Evolutionary conservation across 768 basidiomycete species (phyloP), one percentile per base, ranked within the genome.

Genomic region (Calocybe indica): DNA sequence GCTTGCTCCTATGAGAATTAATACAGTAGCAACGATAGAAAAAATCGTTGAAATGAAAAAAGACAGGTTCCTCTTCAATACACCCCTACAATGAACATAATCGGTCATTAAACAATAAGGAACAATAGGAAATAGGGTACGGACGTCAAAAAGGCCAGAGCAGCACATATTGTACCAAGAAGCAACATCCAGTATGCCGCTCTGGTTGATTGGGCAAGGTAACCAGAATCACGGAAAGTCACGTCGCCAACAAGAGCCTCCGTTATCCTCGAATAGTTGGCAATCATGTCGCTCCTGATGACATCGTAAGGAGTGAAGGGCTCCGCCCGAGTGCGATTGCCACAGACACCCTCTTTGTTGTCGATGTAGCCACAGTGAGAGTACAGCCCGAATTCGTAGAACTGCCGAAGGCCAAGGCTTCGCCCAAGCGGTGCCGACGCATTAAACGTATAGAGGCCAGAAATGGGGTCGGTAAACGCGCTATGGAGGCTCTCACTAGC

Each of bases 351-450:
- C 30, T 68, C 70, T 14, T 73, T 72, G 37, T 66, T 63, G 52
- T 80, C 76, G 54, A 84, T 68, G 55, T 83, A 90, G 56, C 75
- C 88, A 55, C 89, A 92, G 60, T 86, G 79, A 13, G 81, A 79
- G 66, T 91, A 92, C 22, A 92, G 69, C n/a, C 89, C 89, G 53
- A 85, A 91, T 50, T 80, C 69, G 67, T 92, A 92, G 50, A 72
- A 64, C 60, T 82, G 76, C 56, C 88, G 79, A 48, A 91, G 66
- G 13, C 89, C 89, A 10, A 70, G 67, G 40, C 69, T 58, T 41
- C 65, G 59, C 41, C 71, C 73, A 2, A 91, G 76, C 4, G 87
- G 81, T 37, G 76, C 73, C 32, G 78, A 78, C 15, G 79, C 70
- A 60, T 89, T 83, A 40, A 58, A 61, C n/a, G 85, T 78, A 63